Conservation (phyloP, 306 rosid genomes). For the Prinsepia uniflora region DNA sequence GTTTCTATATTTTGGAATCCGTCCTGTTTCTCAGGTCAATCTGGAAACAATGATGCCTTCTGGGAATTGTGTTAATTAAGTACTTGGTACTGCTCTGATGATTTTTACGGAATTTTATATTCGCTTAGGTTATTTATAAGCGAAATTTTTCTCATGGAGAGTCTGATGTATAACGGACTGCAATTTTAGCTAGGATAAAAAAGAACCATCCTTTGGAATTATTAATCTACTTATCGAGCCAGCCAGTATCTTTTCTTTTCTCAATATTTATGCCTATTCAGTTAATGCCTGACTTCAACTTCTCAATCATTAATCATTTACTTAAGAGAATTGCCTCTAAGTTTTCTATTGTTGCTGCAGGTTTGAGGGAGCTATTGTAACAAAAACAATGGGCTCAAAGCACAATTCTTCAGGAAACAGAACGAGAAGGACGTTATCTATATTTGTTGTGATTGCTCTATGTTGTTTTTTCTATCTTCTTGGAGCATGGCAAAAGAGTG, state of each 20-base stretch:
- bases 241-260: not conserved
- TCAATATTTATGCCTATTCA: not conserved
- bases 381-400: conserved; percentile 68
- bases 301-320: conserved; percentile 20
- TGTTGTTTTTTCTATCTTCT: conserved; percentile 90
- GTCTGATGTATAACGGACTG: not conserved
- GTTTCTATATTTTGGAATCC: not conserved
- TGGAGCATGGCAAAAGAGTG: conserved; percentile 96
- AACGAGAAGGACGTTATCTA: conserved; percentile 59
- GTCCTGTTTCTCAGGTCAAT: not conserved
- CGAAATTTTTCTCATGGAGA: not conserved
- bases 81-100: not conserved
- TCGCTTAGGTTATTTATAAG: not conserved
- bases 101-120: not conserved
- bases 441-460: conserved; percentile 70
- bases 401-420: conserved; percentile 46
- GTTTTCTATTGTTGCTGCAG: no score
- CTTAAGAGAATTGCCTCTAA: conserved; percentile 5
- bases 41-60: not conserved
- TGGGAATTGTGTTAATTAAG: not conserved
- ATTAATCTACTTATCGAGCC: not conserved
- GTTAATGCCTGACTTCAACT: conserved; percentile 10
- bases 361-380: conserved; percentile 21
- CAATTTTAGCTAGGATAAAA: not conserved
- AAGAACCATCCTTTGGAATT: not conserved